Evolutionary conservation across 1,284 basidiomycete genomes (phyloP).

Genomic region (Tilletia setariae): DNA sequence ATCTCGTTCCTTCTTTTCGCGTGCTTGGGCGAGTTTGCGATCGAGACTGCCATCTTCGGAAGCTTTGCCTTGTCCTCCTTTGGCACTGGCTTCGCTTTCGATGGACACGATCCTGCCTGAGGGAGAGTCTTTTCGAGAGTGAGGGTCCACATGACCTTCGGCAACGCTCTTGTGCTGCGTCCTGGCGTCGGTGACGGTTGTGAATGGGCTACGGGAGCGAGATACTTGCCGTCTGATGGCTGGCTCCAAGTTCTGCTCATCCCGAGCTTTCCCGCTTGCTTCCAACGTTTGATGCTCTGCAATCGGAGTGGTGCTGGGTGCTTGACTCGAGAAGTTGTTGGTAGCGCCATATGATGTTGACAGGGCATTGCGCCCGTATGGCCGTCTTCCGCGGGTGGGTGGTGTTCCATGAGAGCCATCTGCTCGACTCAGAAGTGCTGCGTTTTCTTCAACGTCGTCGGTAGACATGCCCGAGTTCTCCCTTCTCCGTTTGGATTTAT

Average conservation of each 20-base stretch:
- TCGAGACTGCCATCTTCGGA: constrained; percentile 11
- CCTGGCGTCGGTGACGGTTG: not conserved
- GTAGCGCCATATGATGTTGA: not conserved
- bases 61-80: not conserved
- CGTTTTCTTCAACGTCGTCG: constrained; percentile 4
- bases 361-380: not conserved
- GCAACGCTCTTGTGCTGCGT: not conserved
- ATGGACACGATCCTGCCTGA: not conserved
- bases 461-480: not conserved
- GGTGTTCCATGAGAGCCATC: not conserved
- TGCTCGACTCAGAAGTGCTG: not conserved
- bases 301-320: constrained; percentile 12
- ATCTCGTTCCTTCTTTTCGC: not conserved
- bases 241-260: not conserved
- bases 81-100: constrained; percentile 12
- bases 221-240: no score
- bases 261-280: not conserved
- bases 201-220: not conserved
- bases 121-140: constrained; percentile 11
- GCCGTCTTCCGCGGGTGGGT: constrained; percentile 3
- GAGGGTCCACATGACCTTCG: not conserved
- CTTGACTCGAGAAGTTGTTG: not conserved
- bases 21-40: constrained; percentile 1
- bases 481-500: not conserved
- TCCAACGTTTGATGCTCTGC: not conserved